These are phyloP conservation scores for Hypoxylon intermedium DNA, from an alignment of 495 filamentous ascomycete genomes.

Conservation along the genomic window DNA sequence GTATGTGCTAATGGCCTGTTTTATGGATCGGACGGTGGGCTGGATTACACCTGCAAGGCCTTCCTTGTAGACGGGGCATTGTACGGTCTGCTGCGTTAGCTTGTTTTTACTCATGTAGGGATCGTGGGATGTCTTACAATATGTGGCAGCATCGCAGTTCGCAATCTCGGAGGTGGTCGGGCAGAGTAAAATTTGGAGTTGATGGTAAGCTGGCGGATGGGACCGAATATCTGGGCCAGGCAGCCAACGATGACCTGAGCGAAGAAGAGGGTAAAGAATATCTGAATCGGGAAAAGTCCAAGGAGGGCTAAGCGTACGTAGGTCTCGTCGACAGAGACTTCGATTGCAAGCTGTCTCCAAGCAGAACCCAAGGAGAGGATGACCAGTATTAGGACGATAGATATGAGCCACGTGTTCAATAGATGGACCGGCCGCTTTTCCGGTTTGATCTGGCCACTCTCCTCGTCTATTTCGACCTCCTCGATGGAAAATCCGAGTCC, in stretches of 20 bases:
- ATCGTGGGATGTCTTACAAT: slow-evolving; percentile 42
- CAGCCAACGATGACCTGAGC: slow-evolving; percentile 77
- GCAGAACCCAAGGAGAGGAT: slow-evolving; percentile 70
- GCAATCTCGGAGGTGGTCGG: slow-evolving; percentile 63
- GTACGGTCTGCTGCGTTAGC: slow-evolving; percentile 58
- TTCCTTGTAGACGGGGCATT: slow-evolving; percentile 78
- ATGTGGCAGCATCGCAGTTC: slow-evolving; percentile 63
- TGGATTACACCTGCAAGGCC: slow-evolving; percentile 69
- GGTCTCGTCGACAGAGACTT: slow-evolving; percentile 67
- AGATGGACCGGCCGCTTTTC: slow-evolving; percentile 70
- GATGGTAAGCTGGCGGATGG: slow-evolving; percentile 70
- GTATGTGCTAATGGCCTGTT: slow-evolving; percentile 77
- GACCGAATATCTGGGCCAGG: slow-evolving; percentile 75
- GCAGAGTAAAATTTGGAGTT: slow-evolving; percentile 85
- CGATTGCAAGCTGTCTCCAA: slow-evolving; percentile 69
- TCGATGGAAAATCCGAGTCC: slow-evolving; percentile 51
- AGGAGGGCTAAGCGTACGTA: slow-evolving; percentile 68
- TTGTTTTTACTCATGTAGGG: neutral
- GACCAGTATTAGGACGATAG: slow-evolving; percentile 67
- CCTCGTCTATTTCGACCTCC: slow-evolving; percentile 70
- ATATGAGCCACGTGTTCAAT: slow-evolving; percentile 70
- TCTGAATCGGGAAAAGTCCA: slow-evolving; percentile 69
- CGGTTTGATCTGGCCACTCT: slow-evolving; percentile 68
- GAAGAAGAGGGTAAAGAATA: slow-evolving; percentile 83
- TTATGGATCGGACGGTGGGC: slow-evolving; percentile 73